Base-by-base conservation (phyloP, 331 rosid genomes). In the Telfairia occidentalis region DNA sequence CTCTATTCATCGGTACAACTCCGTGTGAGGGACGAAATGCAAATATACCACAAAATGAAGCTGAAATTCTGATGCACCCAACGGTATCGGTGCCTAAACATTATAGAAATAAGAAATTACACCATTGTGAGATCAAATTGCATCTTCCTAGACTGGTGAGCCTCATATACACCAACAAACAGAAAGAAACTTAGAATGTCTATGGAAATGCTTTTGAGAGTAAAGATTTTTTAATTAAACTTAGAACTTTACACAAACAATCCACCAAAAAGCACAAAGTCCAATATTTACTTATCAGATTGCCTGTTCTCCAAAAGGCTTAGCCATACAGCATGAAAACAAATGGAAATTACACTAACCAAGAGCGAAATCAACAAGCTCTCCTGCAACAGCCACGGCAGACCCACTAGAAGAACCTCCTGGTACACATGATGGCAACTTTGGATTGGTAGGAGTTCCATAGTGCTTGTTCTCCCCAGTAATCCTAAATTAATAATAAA, bases 21-120 rank as follows among this genome's bases (percentile, higher is more conserved):
- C 97, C 97, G 50, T 90, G 92, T 52, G 97, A 90, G 12, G 97
- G 88, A 45, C 97, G 90, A 77, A 78, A 92, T 60, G 94, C 94
- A 84, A 92, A 71, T 77, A 90, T 73, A 81, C 96, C 87, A 88
- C 96, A 90, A 72, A 92, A 87, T 64, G 96, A 85, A 60, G 96
- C 94, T 48, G 97, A 88, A 73, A 85, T 85, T 83, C 97, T 90
- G 75, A 92, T 87, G 76, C 96, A 82, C 67, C 97, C 97, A 28
- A 83, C 84, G 1, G 97, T 90, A 84, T 92, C 97, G 75, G 84
- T 88, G 77, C 97, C 97, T 92, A 71, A 82, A 55, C 77, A 61
- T 24, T 45, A 66, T 29, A 72, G 77, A 15, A 77, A 65, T 37
- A 66, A 66, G 52, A 69, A 69, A 26, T 13, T 43, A 69, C 54